Percentiles rank a stretch among this genome's conserved stretches.
These are phyloP conservation scores for Coemansia sp. DNA, from an alignment of 192 early-diverging fungal species.

Conservation along the genomic window DNA sequence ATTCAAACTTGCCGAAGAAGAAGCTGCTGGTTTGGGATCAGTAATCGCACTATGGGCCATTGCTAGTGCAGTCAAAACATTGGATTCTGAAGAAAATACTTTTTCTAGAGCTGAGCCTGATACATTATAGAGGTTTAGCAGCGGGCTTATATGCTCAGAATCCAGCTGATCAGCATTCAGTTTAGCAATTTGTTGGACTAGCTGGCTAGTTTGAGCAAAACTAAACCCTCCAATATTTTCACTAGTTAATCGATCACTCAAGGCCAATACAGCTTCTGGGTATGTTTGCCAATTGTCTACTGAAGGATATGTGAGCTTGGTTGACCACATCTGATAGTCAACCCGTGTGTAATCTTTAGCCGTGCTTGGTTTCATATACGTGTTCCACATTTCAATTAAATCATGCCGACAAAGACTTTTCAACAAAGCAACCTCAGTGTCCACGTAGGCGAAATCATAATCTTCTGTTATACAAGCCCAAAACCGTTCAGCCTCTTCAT, in stretches of 20 bases:
- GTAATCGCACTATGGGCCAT: not conserved
- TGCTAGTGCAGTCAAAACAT: no score
- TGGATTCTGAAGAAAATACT: no score
- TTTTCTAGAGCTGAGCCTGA: no score
- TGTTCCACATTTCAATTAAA: conserved; percentile 37
- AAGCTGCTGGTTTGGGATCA: not conserved
- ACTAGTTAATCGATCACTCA: conserved; percentile 9
- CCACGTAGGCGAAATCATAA: conserved; percentile 69
- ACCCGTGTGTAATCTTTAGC: conserved; percentile 27
- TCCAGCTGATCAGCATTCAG: no score
- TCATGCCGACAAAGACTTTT: conserved; percentile 15
- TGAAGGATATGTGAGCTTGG: conserved; percentile 9
- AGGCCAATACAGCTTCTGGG: conserved; percentile 5
- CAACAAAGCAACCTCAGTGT: conserved; percentile 5
- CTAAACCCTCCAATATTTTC: not conserved
- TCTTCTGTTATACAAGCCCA: conserved; percentile 64
- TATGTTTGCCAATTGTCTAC: conserved; percentile 2
- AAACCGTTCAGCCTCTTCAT: conserved; percentile 59
- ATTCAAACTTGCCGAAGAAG: not conserved
- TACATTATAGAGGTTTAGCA: no score
- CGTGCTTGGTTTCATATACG: conserved; percentile 27
- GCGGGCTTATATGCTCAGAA: no score
- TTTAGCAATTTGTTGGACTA: not conserved
- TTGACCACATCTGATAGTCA: conserved; percentile 25
- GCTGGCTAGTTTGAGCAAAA: not conserved